A percentile compares a stretch with the other conserved stretches of the same genome.
Evolutionary conservation across 2,329 filamentous ascomycete species (phyloP).

Genomic region (Rutstroemia sp.): DNA sequence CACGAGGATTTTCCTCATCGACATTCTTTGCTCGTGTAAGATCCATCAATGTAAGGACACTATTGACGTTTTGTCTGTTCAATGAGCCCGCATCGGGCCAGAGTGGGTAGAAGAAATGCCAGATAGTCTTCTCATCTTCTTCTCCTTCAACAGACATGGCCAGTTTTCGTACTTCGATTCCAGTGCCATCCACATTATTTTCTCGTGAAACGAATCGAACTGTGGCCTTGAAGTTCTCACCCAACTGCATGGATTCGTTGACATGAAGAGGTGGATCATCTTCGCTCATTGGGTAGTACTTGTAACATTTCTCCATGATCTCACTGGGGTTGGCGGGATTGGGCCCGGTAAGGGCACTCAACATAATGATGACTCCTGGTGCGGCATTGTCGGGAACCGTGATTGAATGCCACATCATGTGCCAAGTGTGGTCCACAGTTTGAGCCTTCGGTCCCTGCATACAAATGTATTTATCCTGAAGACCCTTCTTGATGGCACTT

Average conservation of each 20-base stretch:
- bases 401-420: constrained; percentile 81
- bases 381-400: constrained; percentile 39
- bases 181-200: constrained; percentile 46
- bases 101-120: constrained; percentile 76
- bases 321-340: constrained; percentile 35
- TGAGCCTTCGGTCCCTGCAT: constrained; percentile 83
- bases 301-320: constrained; percentile 71
- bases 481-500: constrained; percentile 20
- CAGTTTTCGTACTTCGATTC: constrained; percentile 70
- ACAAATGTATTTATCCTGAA: constrained; percentile 64
- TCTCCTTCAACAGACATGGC: constrained; percentile 39
- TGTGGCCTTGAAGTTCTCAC: constrained; percentile 59
- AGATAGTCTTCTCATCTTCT: constrained; percentile 56
- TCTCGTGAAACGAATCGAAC: constrained; percentile 52
- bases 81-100: constrained; percentile 93
- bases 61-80: constrained; percentile 55
- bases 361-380: constrained; percentile 83
- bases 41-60: constrained; percentile 62
- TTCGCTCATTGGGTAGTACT: constrained; percentile 67
- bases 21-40: constrained; percentile 55
- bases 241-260: constrained; percentile 58
- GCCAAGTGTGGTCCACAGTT: constrained; percentile 79
- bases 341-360: constrained; percentile 71
- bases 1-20: constrained; percentile 59
- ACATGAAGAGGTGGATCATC: constrained; percentile 46